Evolutionary conservation across 495 filamentous ascomycete species (phyloP).

Genomic region (Rhizodiscina lignyota): DNA sequence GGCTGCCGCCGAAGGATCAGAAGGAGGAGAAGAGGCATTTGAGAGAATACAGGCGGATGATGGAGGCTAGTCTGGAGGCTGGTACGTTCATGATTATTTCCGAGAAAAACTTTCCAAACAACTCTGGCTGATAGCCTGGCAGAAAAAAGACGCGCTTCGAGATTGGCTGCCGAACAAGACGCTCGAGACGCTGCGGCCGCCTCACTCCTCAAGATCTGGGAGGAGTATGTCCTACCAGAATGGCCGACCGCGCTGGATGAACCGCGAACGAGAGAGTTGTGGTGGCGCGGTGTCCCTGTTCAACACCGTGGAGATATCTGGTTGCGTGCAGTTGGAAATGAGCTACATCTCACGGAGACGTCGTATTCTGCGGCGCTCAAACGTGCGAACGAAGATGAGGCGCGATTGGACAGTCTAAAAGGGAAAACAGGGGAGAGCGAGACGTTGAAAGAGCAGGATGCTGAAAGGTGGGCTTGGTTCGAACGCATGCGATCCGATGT

Average conservation of each 20-base stretch:
- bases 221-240: constrained; percentile 70
- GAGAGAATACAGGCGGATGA: constrained; percentile 87
- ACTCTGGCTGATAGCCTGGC: no score
- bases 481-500: no score
- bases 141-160: constrained; percentile 33
- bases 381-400: constrained; percentile 44
- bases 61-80: constrained; percentile 61
- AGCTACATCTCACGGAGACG: constrained; percentile 56
- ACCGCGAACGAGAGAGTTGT: constrained; percentile 66
- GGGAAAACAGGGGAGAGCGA: no score
- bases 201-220: constrained; percentile 60
- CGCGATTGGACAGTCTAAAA: constrained; percentile 24
- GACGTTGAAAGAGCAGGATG: no score
- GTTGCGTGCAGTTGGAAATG: constrained; percentile 76
- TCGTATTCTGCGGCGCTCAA: constrained; percentile 67
- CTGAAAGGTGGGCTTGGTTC: no score
- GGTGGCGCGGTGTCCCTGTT: constrained; percentile 84
- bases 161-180: constrained; percentile 30
- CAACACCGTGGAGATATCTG: constrained; percentile 71
- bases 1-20: constrained; percentile 87
- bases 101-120: neutral
- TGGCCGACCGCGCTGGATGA: constrained; percentile 66
- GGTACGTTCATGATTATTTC: constrained; percentile 24
- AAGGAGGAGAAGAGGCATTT: constrained; percentile 85
- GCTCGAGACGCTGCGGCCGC: constrained; percentile 51